phyloP scores from a whole-genome alignment of 768 basidiomycete species.

The Lactarius sp. region DNA sequence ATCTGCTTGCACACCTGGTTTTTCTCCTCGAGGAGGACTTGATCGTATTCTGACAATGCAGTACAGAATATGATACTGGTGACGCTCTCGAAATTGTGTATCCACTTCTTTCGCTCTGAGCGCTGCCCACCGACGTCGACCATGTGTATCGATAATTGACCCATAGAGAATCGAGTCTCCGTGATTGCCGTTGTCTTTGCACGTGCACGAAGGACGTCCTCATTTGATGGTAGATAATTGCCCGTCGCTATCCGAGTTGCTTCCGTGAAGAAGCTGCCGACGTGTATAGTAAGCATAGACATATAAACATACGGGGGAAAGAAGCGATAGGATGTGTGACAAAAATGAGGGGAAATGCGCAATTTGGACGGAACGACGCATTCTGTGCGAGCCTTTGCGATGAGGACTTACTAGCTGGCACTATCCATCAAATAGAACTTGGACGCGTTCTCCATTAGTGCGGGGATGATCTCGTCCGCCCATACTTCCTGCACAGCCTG shows the following conservation, averaged over 20 bases:
- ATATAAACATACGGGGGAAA: neutral
- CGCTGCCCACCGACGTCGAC: conserved; percentile 71
- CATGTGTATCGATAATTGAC: conserved; percentile 56
- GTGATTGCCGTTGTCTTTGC: conserved; percentile 87
- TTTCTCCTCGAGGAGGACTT: conserved; percentile 65
- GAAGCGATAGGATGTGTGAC: neutral
- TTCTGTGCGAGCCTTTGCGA: neutral
- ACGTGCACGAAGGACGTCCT: conserved; percentile 83
- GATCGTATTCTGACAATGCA: conserved; percentile 71
- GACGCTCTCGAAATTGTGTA: conserved; percentile 69
- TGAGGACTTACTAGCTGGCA: conserved; percentile 69
- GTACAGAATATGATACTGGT: conserved; percentile 78
- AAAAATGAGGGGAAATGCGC: neutral
- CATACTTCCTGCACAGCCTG: conserved; percentile 63
- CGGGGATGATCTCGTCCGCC: conserved; percentile 56
- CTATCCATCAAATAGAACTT: conserved; percentile 95
- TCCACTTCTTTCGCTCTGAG: conserved; percentile 58
- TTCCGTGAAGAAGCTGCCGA: conserved; percentile 73
- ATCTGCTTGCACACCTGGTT: conserved; percentile 43
- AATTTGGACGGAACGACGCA: neutral
- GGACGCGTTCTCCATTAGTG: conserved; percentile 51
- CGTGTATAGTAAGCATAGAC: conserved; percentile 1
- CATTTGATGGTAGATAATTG: conserved; percentile 81
- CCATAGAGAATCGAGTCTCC: conserved; percentile 79
- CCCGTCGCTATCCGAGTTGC: conserved; percentile 77